Evolutionary conservation across 768 basidiomycete species (phyloP).

Genomic region (Lactarius akahatsu): DNA sequence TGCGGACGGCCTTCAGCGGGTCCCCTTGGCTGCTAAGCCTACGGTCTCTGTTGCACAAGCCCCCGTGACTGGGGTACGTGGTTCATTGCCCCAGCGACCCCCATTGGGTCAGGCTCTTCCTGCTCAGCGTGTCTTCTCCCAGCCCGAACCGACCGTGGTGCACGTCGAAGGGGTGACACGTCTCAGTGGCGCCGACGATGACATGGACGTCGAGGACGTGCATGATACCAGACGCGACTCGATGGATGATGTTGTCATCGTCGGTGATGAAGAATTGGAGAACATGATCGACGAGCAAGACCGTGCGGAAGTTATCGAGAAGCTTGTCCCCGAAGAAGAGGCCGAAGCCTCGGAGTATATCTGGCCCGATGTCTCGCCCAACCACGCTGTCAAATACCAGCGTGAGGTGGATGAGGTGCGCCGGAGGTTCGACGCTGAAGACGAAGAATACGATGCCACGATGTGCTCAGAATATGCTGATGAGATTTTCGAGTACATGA

Average conservation of each 20-base stretch:
- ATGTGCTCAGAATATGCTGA: constrained; percentile 99
- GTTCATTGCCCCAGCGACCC: constrained; percentile 35
- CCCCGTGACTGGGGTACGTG: constrained; percentile 28
- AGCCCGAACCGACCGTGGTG: constrained; percentile 42
- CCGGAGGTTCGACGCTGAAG: constrained; percentile 62
- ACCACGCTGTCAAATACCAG: constrained; percentile 55
- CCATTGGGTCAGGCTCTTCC: constrained; percentile 36
- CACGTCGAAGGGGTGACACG: constrained; percentile 29
- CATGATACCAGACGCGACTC: constrained; percentile 36
- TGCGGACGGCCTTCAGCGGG: constrained; percentile 62
- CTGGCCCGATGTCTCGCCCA: constrained; percentile 76
- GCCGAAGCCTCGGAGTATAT: constrained; percentile 32
- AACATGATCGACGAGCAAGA: constrained; percentile 59
- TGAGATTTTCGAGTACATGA: constrained; percentile 97
- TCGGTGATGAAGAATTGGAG: constrained; percentile 58
- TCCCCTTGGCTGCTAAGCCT: constrained; percentile 60
- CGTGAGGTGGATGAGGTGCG: constrained; percentile 67
- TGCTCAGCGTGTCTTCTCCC: constrained; percentile 43
- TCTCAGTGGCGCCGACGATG: constrained; percentile 37
- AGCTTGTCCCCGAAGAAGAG: constrained; percentile 34
- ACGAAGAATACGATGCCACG: constrained; percentile 77
- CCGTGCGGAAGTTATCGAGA: constrained; percentile 44
- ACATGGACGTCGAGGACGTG: constrained; percentile 62
- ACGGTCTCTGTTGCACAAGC: constrained; percentile 25
- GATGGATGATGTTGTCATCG: constrained; percentile 46